A percentile compares a stretch with the other conserved stretches of the same genome.
These are phyloP conservation scores for Aleurites moluccanus DNA, from an alignment of 441 rosid genomes.

Conservation along the genomic window DNA sequence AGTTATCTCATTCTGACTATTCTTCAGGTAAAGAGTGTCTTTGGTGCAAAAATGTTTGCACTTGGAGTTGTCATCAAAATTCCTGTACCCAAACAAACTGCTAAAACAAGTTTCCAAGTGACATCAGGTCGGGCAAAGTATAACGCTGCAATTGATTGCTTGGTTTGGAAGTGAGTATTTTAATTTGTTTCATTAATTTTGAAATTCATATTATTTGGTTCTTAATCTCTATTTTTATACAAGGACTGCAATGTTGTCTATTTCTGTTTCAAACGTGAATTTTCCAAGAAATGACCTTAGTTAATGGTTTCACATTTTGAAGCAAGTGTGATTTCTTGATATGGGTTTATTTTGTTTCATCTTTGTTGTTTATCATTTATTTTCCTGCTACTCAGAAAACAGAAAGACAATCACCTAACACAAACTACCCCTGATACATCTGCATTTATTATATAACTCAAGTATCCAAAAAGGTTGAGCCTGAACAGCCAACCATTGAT, in stretches of 20 bases:
- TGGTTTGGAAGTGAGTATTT: slow-evolving; percentile 93
- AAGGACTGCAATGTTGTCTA: background rate
- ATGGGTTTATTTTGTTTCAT: background rate
- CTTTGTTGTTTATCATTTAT: background rate
- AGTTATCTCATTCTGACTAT: slow-evolving; percentile 18
- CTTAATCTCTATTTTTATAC: background rate
- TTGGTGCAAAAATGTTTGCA: slow-evolving; percentile 99
- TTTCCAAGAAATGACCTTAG: background rate
- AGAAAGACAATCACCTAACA: background rate
- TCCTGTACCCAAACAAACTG: slow-evolving; percentile 99
- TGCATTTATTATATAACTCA: background rate
- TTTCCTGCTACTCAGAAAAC: background rate
- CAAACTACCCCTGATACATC: background rate
- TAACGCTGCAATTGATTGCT: slow-evolving; percentile 92
- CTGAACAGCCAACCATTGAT: background rate
- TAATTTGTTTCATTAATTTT: slow-evolving; percentile 6
- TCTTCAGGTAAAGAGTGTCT: slow-evolving; percentile 94
- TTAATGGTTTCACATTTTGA: background rate
- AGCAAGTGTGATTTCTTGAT: background rate
- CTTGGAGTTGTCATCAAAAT: slow-evolving; percentile 95
- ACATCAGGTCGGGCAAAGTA: slow-evolving; percentile 96
- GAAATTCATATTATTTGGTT: background rate
- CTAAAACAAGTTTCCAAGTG: slow-evolving; percentile 95
- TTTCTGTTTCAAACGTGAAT: background rate
- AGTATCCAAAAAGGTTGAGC: background rate